These are phyloP conservation scores for Neonectria sp. DNA, from an alignment of 2,329 filamentous ascomycete species.

Conservation along the genomic window DNA sequence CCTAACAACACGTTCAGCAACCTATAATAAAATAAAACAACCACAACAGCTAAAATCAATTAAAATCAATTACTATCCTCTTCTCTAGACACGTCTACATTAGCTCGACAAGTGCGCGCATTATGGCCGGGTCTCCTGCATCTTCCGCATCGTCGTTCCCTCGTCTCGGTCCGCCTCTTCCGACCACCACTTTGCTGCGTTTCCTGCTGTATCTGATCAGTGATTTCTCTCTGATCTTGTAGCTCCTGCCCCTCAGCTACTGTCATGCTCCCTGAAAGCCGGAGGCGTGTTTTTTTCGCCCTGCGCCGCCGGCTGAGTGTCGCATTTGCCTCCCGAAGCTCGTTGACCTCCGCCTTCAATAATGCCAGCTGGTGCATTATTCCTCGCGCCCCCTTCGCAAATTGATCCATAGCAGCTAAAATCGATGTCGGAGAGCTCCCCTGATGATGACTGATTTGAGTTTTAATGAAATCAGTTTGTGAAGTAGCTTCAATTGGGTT, in stretches of 20 bases:
- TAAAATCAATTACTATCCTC: neutral
- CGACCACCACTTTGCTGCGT: slow-evolving; percentile 1
- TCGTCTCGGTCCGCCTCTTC: neutral
- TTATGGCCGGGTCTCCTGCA: slow-evolving; percentile 1
- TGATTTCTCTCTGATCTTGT: slow-evolving; percentile 7
- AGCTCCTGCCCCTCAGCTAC: slow-evolving; percentile 5
- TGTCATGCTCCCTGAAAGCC: slow-evolving; percentile 6
- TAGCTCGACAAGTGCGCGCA: neutral
- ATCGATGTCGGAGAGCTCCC: slow-evolving; percentile 11
- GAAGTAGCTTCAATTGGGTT: slow-evolving; percentile 6
- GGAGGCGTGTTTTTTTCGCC: too few species aligned
- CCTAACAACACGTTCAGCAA: too few species aligned
- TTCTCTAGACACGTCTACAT: neutral
- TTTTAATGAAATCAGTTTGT: slow-evolving; percentile 3
- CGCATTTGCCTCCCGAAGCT: slow-evolving; percentile 7
- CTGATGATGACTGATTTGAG: slow-evolving; percentile 6
- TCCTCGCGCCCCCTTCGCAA: slow-evolving; percentile 8
- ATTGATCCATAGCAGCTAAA: slow-evolving; percentile 10
- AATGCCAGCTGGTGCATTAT: slow-evolving; percentile 9
- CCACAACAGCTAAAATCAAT: too few species aligned
- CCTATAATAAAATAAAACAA: too few species aligned
- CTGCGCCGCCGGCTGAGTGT: neutral
- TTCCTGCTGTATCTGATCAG: slow-evolving; percentile 9
- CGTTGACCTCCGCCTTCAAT: slow-evolving; percentile 3
- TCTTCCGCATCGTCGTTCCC: neutral